Evolutionary conservation across 208 protist species (phyloP).

Genomic region (Borovskyia barvae): DNA sequence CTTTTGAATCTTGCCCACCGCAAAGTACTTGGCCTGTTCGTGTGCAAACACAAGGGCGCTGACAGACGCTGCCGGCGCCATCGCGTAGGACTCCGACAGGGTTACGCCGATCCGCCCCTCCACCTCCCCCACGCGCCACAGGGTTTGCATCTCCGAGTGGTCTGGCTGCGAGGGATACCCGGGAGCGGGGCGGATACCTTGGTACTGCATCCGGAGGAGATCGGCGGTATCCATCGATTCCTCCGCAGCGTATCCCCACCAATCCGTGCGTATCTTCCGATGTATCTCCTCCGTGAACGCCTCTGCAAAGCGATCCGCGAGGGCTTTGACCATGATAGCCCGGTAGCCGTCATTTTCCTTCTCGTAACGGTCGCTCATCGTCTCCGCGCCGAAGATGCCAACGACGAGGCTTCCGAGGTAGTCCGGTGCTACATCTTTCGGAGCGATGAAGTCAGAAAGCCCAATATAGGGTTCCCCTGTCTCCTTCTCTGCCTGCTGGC

Average conservation of each 20-base stretch:
- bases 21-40: constrained; percentile 94
- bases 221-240: constrained; percentile 84
- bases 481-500: constrained; percentile 95
- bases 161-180: constrained; percentile 97
- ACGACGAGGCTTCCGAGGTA: constrained; percentile 94
- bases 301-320: constrained; percentile 90
- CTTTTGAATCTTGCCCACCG: constrained; percentile 94
- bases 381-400: constrained; percentile 87
- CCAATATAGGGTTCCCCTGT: constrained; percentile 87
- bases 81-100: constrained; percentile 94
- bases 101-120: constrained; percentile 63
- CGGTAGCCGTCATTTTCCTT: constrained; percentile 92
- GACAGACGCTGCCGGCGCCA: constrained; percentile 94
- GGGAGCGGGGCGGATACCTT: constrained; percentile 95
- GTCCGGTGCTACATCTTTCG: constrained; percentile 80
- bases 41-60: constrained; percentile 94
- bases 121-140: constrained; percentile 81
- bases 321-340: constrained; percentile 93
- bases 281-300: constrained; percentile 92
- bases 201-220: constrained; percentile 93
- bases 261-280: constrained; percentile 80
- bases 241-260: constrained; percentile 91
- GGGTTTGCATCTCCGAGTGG: constrained; percentile 94
- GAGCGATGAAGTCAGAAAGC: constrained; percentile 94
- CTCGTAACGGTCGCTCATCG: constrained; percentile 68